Percentiles rank a stretch among this genome's conserved stretches.
phyloP scores from a whole-genome alignment of 1,139 yeast species.

The Keqinozyma sinolaborantium region DNA sequence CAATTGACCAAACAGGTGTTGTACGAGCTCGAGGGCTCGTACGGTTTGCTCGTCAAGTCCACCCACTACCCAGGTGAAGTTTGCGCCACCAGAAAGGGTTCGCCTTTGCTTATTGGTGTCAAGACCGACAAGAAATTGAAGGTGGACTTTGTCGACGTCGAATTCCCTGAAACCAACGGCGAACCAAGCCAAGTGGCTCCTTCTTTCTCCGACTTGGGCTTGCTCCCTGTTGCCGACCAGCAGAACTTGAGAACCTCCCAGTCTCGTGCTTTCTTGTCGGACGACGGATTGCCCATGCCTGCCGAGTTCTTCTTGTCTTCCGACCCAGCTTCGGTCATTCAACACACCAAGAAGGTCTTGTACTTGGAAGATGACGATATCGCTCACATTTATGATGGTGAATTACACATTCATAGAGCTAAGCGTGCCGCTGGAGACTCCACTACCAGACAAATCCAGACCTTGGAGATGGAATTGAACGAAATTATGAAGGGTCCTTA shows the following conservation, averaged over 20 bases:
- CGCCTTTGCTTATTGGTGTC: slow-evolving; percentile 95
- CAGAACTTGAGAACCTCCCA: slow-evolving; percentile 77
- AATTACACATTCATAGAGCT: slow-evolving; percentile 96
- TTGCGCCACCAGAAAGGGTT: slow-evolving; percentile 97
- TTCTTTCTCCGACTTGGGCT: slow-evolving; percentile 19
- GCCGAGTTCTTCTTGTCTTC: slow-evolving; percentile 95
- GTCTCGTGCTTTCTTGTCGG: slow-evolving; percentile 87
- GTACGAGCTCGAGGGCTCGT: slow-evolving; percentile 94
- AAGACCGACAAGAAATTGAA: slow-evolving; percentile 92
- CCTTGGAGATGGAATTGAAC: slow-evolving; percentile 94
- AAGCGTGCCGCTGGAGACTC: slow-evolving; percentile 88
- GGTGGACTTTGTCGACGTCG: slow-evolving; percentile 98
- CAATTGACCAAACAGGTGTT: slow-evolving; percentile 91
- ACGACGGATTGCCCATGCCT: slow-evolving; percentile 90
- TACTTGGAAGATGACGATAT: slow-evolving; percentile 97
- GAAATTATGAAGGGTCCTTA: slow-evolving; percentile 98
- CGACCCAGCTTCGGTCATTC: slow-evolving; percentile 96
- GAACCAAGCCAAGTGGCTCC: slow-evolving; percentile 14
- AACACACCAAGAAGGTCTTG: slow-evolving; percentile 95
- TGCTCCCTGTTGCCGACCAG: slow-evolving; percentile 41
- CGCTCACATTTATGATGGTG: slow-evolving; percentile 98
- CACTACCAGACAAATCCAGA: slow-evolving; percentile 91
- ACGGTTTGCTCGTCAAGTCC: slow-evolving; percentile 91
- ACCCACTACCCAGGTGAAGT: slow-evolving; percentile 93
- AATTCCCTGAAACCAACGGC: slow-evolving; percentile 63